These are phyloP conservation scores for Serpula lacrymans DNA, from an alignment of 768 basidiomycete species.

Conservation along the genomic window DNA sequence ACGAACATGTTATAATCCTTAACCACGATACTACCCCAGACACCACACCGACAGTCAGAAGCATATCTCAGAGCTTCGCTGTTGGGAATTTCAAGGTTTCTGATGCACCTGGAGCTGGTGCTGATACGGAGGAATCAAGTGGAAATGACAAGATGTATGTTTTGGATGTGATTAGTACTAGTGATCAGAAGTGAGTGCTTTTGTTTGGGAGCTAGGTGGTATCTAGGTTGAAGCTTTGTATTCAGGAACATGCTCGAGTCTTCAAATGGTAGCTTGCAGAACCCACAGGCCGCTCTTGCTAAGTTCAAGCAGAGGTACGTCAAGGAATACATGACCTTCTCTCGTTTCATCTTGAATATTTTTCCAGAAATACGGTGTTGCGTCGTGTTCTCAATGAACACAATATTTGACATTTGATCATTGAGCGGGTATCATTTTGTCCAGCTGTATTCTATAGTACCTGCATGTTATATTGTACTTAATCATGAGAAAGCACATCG, in stretches of 20 bases:
- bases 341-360: conserved; percentile 9
- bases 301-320: conserved; percentile 68
- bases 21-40: conserved; percentile 53
- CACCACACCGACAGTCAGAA: conserved; percentile 45
- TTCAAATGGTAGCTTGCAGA: conserved; percentile 26
- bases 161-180: conserved; percentile 55
- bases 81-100: conserved; percentile 61
- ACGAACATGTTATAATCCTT: conserved; percentile 73
- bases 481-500: neutral
- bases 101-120: conserved; percentile 70
- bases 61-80: conserved; percentile 43
- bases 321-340: neutral
- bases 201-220: neutral
- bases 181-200: conserved; percentile 41
- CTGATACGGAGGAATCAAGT: conserved; percentile 41
- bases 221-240: conserved; percentile 4
- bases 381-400: conserved; percentile 54
- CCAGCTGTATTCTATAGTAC: conserved; percentile 26
- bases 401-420: conserved; percentile 3
- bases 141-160: conserved; percentile 74
- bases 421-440: conserved; percentile 5
- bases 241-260: conserved; percentile 18
- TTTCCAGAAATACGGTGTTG: conserved; percentile 47
- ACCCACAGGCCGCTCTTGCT: conserved; percentile 49
- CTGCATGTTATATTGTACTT: conserved; percentile 18